Base-by-base conservation (phyloP, 176 grass and related monocot species). In the Phragmites australis region DNA sequence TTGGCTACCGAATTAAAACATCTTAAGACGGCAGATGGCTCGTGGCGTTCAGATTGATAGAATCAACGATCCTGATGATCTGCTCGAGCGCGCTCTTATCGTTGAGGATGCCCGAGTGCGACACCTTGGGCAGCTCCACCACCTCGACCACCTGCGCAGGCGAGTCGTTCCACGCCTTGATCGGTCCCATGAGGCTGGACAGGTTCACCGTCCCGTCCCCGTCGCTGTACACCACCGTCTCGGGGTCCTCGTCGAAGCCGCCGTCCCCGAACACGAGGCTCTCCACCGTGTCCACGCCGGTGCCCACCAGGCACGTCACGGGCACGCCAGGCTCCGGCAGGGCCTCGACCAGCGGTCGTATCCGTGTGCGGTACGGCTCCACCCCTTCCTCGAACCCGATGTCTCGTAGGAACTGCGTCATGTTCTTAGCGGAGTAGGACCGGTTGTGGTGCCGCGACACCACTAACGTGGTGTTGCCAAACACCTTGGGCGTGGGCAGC, bases 191-290 rank as follows among this genome's bases (percentile, higher is more conserved):
- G 64, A 94, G 86, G 82, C 94, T 97, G 10, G 50, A 87, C 16
- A 92, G 56, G 70, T 90, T 97, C 53, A 97, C 94, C 41, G 85
- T 89, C 6, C 91, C 94, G 64, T 97, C 94, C 0, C 94, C 94
- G 75, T 97, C 91, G 9, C 89, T 91, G 53, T 94, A 94, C 22
- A 88, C 87, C 40, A 94, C 78, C 21, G 79, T 23, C 11, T 84
- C 75, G 1, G 91, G 94, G 0, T 12, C 54, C 25, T 70, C 87
- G 6, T 92, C 91, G 45, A 94, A 94, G 0, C 94, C 91, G 0
- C 30, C 27, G 6, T 62, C 49, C 39, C 86, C 78, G 58, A 76
- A 97, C 18, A 90, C 65, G 69, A 92, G 78, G 34, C 63, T 80
- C 85, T 88, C 82, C 27, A 90, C 85, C 8, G 92, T 97, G 64